Evolutionary conservation across 2,329 filamentous ascomycete genomes (phyloP), one percentile per base, ranked within the genome.

Genomic region (Colletotrichum spaethianum): DNA sequence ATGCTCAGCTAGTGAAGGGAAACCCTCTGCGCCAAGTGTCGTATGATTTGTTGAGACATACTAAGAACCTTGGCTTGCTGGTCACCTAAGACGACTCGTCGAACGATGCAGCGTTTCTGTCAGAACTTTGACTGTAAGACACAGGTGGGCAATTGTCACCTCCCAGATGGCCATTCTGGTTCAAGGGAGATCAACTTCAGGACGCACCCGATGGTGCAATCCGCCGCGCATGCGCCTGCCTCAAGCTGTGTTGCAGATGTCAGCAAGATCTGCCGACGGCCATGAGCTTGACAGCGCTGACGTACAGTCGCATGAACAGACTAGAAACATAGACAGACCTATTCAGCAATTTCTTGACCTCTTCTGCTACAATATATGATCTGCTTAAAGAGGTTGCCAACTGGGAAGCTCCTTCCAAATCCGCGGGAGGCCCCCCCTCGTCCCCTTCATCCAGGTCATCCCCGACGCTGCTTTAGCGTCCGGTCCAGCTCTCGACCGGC

Each of bases 111-210:
- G 23, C 38, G 48, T 61, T 42, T 42, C 40, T 62, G 63, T 20
- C 63, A 61, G 42, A 20, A 23, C 31, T 33, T 46, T 56, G 23
- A 48, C 36, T 55, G n/a, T 36, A 46, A 68, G 69, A 68, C 69
- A 68, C n/a, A n/a, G 52, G 38, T 23, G 8, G 40, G 12, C 40
- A 31, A 44, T 36, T 44, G 23, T 52, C 31, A 16, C 18, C 20
- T n/a, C 31, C 36, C 1, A 28, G 20, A 6, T 33, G 26, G 14
- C 59, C 40, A 56, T 44, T 26, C 50, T 42, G 56, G 52, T n/a
- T 38, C 33, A 66, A 71, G 64, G 69, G 64, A 71, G 50, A 52
- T 46, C 57, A 16, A 1, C 26, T 26, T 70, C 31, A 57, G 64
- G 52, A 68, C 62, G 52, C 14, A 59, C 23, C n/a, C 33, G 55